Percentiles rank a stretch among this genome's conserved stretches.
Conservation (phyloP, 2,329 filamentous ascomycete species). For the Colletotrichum sp. region DNA sequence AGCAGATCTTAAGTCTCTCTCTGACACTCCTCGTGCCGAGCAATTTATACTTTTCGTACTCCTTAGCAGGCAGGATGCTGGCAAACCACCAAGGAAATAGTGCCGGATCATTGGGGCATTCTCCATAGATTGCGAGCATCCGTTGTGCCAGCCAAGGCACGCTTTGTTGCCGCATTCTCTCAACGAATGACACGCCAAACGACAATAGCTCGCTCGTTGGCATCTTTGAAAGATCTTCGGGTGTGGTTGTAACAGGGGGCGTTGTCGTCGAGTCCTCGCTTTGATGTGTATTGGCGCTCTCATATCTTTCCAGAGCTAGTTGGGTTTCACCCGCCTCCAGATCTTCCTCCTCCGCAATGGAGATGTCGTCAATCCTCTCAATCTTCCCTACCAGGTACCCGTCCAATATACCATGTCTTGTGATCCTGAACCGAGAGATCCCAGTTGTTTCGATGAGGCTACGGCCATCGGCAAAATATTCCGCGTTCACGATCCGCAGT, state of each 20-base stretch:
- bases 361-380: conserved; percentile 82
- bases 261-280: not conserved
- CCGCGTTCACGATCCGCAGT: conserved; percentile 75
- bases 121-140: conserved; percentile 76
- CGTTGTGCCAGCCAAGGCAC: conserved; percentile 78
- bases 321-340: conserved; percentile 72
- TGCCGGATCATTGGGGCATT: conserved; percentile 76
- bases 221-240: conserved; percentile 55
- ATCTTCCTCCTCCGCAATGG: conserved; percentile 78
- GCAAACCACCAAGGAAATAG: conserved; percentile 92
- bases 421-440: conserved; percentile 76
- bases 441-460: conserved; percentile 83
- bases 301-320: conserved; percentile 4
- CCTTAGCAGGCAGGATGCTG: conserved; percentile 77
- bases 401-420: conserved; percentile 69
- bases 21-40: conserved; percentile 77
- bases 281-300: conserved; percentile 6
- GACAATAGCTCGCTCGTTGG: conserved; percentile 75
- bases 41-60: conserved; percentile 80
- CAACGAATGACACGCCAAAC: conserved; percentile 70
- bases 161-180: conserved; percentile 69
- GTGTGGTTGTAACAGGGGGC: conserved; percentile 12
- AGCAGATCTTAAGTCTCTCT: conserved; percentile 82
- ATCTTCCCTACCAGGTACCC: conserved; percentile 80
- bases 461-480: conserved; percentile 78